Base-by-base conservation (phyloP, 805 yeast genomes). In the Metahyphopichia silvanorum region DNA sequence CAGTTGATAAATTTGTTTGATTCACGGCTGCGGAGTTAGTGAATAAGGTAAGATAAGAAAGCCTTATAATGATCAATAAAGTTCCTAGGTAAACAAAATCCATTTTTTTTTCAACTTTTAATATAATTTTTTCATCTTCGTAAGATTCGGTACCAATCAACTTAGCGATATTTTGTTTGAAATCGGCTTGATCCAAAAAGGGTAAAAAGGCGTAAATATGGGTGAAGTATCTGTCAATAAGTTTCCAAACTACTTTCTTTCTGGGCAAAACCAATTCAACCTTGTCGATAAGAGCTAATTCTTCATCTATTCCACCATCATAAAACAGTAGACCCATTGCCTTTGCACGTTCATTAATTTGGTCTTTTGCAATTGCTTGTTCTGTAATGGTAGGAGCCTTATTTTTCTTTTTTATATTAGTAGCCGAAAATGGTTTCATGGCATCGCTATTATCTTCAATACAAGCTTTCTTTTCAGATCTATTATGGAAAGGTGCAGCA, bases 121-220 rank as follows among this genome's bases (percentile, higher is more conserved):
- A 27, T 9, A 14, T 23, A 18, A 35, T 30, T 12, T 27, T 31
- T 16, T 25, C 38, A 15, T 37, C 37, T 7, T 31, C 38, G 10
- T 21, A 8, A 13, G 25, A 25, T 25, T 35, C 36, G 2, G 25
- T 23, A 4, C 43, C 43, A 12, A 39, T 25, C 6, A 33, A 27
- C 10, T 17, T n/a, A 7, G 22, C 20, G 4, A 39, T 23, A 15
- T 13, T 25, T 13, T 29, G 31, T 14, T 45, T 47, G 30, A 71
- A 70, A 23, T 41, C 39, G 11, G 37, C 45, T 38, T 63, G 60
- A 37, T 69, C 74, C 10, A 73, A 28, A 32, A 49, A 63, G 2
- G 78, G 77, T 39, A 60, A 52, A 38, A 62, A 66, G 0, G 74
- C 69, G 42, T 71, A 69, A 5, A 71, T 47, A 36, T 53, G 55